Percentiles rank a stretch among this genome's conserved stretches.
Conservation (phyloP, 768 basidiomycete species). For the Leccinum subtestaceum region DNA sequence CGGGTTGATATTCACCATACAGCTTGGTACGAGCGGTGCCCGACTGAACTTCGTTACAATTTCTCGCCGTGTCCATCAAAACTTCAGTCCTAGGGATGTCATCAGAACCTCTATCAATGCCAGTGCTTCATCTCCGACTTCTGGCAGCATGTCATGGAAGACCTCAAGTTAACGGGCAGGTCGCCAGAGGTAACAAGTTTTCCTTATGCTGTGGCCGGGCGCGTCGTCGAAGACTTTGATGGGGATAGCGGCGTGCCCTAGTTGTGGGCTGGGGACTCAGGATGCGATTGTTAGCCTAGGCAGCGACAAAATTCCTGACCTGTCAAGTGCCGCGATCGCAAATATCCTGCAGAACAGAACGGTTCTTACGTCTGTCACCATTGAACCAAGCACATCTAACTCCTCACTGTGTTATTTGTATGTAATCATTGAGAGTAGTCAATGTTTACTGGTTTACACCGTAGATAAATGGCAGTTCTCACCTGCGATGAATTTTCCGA, state of each 20-base stretch:
- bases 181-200: neutral
- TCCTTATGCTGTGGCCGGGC: too few relatives aligned
- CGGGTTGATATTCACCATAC: neutral
- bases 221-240: too few relatives aligned
- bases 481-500: neutral
- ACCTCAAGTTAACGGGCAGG: neutral
- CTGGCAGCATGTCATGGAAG: neutral
- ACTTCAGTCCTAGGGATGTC: too few relatives aligned
- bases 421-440: neutral
- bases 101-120: too few relatives aligned
- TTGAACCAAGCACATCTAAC: neutral
- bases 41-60: neutral
- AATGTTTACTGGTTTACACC: neutral
- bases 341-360: too few relatives aligned
- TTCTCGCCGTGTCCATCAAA: too few relatives aligned
- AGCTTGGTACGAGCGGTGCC: neutral
- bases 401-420: neutral
- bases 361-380: too few relatives aligned
- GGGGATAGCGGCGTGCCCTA: too few relatives aligned
- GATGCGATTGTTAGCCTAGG: too few relatives aligned
- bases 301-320: too few relatives aligned
- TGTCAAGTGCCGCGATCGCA: too few relatives aligned
- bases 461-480: neutral
- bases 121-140: neutral
- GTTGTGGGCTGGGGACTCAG: too few relatives aligned